Conservation (phyloP, 2,329 filamentous ascomycete genomes). For the Myriosclerotinia curreyana region DNA sequence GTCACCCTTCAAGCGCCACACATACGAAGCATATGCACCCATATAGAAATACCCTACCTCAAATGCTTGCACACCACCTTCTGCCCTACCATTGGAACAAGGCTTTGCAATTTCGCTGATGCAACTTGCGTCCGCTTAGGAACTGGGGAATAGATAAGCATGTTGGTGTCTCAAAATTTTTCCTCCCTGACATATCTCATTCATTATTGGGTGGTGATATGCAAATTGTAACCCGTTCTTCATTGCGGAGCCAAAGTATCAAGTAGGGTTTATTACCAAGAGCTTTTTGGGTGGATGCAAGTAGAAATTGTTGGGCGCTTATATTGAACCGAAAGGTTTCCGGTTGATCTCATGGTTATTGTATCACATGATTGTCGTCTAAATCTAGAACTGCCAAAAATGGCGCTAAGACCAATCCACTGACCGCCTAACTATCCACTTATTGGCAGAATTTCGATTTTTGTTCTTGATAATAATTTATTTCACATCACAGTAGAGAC, state of each 20-base stretch:
- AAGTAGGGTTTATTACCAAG: not conserved
- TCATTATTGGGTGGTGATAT: slow-evolving; percentile 13
- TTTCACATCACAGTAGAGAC: not conserved
- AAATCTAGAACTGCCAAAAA: not conserved
- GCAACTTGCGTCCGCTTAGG: not conserved
- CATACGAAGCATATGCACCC: not conserved
- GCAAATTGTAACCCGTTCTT: slow-evolving; percentile 7
- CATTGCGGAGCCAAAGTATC: not conserved
- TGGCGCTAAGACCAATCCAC: not conserved
- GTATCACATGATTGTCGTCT: not conserved
- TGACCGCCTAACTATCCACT: not conserved
- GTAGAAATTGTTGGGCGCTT: slow-evolving; percentile 6
- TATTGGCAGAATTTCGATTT: slow-evolving; percentile 12
- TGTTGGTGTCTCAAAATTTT: not conserved
- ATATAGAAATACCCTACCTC: not conserved
- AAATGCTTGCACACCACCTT: slow-evolving; percentile 5
- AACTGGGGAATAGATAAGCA: slow-evolving; percentile 1
- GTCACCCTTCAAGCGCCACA: not conserved
- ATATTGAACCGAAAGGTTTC: not conserved
- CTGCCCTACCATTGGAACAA: slow-evolving; percentile 13
- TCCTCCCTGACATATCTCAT: not conserved
- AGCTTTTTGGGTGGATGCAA: not conserved
- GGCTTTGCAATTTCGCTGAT: not conserved
- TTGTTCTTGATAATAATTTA: slow-evolving; percentile 8
- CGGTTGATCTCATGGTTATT: too few species aligned